Base-by-base conservation (phyloP, 1,284 basidiomycete genomes). In the Butyriboletus regius region DNA sequence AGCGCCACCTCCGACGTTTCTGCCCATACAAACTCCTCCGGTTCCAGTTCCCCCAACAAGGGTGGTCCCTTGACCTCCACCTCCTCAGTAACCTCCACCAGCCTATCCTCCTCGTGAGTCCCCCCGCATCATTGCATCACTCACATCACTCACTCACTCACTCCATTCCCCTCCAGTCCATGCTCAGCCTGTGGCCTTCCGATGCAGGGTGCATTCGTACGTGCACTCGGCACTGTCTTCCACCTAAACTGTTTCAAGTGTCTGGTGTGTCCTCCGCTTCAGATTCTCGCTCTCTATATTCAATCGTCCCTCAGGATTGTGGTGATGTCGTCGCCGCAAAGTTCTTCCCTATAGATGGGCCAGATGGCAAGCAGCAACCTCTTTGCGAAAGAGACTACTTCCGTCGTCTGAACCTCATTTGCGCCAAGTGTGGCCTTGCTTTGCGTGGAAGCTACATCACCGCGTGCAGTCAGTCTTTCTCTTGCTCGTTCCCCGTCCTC, bases 371-470 rank as follows among this genome's bases (percentile, higher is more conserved):
- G 64, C 90, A 91, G 61, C 84, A 88, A 58, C 93, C 93, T 32
- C 77, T 97, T n/a, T 98, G 96, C 71, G 95, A 98, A 72, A 83
- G 91, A 50, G 96, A 98, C 69, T 98, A 98, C 70, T 99, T 99
- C 71, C 82, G 91, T 57, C 81, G 96, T 43, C 79, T 99, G 49
- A 92, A 94, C 70, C 80, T 99, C 60, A 93, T 99, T 56, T 99
- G 96, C 70, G 89, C 87, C 42, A 95, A 97, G 70, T 98, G 95
- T 70, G 86, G 87, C 48, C 85, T 88, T 72, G 96, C 95, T 35
- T 72, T 99, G 51, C 77, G 96, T 64, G 95, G 93, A 49, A 96
- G 92, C 71, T 99, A 99, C 67, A 98, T 99, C 72, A 99, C 96
- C 17, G 96, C 96, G 34, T 94, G 96, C 75, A 95, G 93, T 94